A percentile compares a stretch with the other conserved stretches of the same genome.
phyloP scores from a whole-genome alignment of 257 asterid species.

The Vinca minor region DNA sequence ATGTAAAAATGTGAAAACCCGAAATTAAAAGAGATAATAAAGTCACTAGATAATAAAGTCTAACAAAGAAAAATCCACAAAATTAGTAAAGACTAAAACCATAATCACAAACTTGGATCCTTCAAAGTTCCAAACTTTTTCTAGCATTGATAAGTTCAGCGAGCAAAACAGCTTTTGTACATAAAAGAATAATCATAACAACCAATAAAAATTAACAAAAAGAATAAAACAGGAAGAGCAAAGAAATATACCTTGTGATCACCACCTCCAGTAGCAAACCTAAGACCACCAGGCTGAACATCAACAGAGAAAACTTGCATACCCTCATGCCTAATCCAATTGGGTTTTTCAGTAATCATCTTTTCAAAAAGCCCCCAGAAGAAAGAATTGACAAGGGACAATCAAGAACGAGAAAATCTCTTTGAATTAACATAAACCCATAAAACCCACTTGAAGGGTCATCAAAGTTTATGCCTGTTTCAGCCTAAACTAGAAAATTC shows the following conservation, averaged over 20 bases:
- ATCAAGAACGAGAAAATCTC: background rate
- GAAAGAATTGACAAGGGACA: background rate
- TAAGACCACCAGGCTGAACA: constrained; percentile 93
- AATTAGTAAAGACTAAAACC: background rate
- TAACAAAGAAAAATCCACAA: background rate
- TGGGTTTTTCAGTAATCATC: constrained; percentile 89
- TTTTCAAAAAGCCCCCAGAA: constrained; percentile 12
- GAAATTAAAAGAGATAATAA: background rate
- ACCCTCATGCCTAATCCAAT: constrained; percentile 79
- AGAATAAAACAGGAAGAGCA: background rate
- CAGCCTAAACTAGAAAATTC: constrained; percentile 10
- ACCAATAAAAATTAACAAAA: background rate
- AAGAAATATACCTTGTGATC: constrained; percentile 64
- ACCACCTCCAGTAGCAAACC: constrained; percentile 98
- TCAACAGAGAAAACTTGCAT: constrained; percentile 89
- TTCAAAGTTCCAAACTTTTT: constrained; percentile 2
- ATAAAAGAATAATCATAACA: background rate
- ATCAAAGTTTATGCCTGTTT: constrained; percentile 25
- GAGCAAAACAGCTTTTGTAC: background rate
- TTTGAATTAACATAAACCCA: constrained; percentile 27
- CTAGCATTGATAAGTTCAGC: background rate
- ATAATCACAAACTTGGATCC: background rate
- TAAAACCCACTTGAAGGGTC: constrained; percentile 21
- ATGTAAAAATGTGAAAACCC: background rate
- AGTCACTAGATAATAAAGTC: background rate